Evolutionary conservation across 106 monocot genomes (phyloP).

Genomic region (Dioscorea zingiberensis): DNA sequence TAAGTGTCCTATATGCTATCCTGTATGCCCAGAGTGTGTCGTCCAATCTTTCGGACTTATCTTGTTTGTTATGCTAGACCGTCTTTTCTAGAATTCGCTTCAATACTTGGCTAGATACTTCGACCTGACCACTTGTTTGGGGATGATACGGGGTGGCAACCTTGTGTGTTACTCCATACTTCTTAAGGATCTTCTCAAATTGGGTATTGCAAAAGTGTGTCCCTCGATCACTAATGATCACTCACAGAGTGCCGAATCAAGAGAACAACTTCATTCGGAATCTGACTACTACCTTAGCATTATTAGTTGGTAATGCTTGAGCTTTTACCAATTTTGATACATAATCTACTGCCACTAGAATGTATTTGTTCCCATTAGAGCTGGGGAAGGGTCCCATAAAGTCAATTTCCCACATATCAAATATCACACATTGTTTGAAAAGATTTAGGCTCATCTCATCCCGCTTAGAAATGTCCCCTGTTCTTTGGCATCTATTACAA

Average conservation of each 20-base stretch:
- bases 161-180: too few relatives aligned
- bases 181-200: too few relatives aligned
- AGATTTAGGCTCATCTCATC: neutral
- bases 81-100: too few relatives aligned
- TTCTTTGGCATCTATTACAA: neutral
- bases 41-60: too few relatives aligned
- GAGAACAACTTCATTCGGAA: neutral
- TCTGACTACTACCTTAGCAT: neutral
- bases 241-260: neutral
- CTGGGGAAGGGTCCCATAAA: constrained; percentile 1
- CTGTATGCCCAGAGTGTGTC: too few relatives aligned
- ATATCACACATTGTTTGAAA: too few relatives aligned
- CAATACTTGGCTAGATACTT: too few relatives aligned
- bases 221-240: neutral
- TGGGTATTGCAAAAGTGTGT: constrained; percentile 1
- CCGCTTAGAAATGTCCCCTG: neutral
- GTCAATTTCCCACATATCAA: constrained; percentile 3
- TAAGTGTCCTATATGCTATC: too few relatives aligned
- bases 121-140: too few relatives aligned
- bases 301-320: neutral
- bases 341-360: constrained; percentile 3
- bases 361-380: neutral
- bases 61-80: too few relatives aligned
- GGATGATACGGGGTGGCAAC: too few relatives aligned
- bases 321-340: neutral